Evolutionary conservation across 352 stramenopile species (phyloP).

Genomic region (Globisporangium splendens): DNA sequence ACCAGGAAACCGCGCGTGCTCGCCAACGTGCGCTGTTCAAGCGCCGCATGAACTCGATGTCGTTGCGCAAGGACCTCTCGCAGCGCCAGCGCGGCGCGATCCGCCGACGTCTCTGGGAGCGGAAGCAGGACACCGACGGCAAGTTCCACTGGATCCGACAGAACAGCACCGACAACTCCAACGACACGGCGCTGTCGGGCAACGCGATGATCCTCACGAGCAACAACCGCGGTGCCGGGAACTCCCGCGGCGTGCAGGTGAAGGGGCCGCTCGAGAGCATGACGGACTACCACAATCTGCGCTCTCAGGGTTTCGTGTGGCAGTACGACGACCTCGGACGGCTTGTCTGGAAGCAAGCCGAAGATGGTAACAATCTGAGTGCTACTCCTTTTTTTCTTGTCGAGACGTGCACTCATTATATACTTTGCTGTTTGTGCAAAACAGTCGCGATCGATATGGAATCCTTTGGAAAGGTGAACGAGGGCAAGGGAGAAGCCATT

Average conservation of each 20-base stretch:
- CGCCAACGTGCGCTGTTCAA: slow-evolving; percentile 64
- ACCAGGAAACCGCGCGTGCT: slow-evolving; percentile 33
- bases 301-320: slow-evolving; percentile 67
- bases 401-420: not conserved
- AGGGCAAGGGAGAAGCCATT: slow-evolving; percentile 36
- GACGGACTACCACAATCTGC: slow-evolving; percentile 54
- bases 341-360: slow-evolving; percentile 52
- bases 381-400: not conserved
- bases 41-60: slow-evolving; percentile 65
- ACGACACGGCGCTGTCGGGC: slow-evolving; percentile 13
- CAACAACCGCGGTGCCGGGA: slow-evolving; percentile 6
- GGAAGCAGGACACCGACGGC: slow-evolving; percentile 49
- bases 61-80: slow-evolving; percentile 52
- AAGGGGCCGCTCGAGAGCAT: slow-evolving; percentile 31
- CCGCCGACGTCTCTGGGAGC: slow-evolving; percentile 59
- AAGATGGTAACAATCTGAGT: slow-evolving; percentile 27
- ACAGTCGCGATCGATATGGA: slow-evolving; percentile 67
- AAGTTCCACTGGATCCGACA: slow-evolving; percentile 77
- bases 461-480: slow-evolving; percentile 41
- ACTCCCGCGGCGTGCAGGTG: slow-evolving; percentile 16
- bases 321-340: slow-evolving; percentile 55
- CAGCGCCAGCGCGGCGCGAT: slow-evolving; percentile 68
- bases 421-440: not conserved
- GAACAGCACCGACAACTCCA: slow-evolving; percentile 42
- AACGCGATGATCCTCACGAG: slow-evolving; percentile 19